A percentile compares a stretch with the other conserved stretches of the same genome.
Evolutionary conservation across 192 early-diverging fungal species (phyloP).

Genomic region (Coemansia sp.): DNA sequence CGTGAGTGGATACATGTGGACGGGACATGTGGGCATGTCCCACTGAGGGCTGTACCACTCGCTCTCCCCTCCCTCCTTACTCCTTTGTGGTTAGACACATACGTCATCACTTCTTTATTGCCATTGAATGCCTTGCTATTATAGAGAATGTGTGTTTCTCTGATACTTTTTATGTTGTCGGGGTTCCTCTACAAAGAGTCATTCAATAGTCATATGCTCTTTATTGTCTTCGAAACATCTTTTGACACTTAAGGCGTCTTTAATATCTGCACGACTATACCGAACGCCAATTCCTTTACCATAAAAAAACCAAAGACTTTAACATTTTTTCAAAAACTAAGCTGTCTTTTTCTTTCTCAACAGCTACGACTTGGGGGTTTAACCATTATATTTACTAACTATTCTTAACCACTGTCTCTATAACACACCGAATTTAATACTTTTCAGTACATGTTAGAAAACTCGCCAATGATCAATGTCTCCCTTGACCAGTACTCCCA

Average conservation of each 20-base stretch:
- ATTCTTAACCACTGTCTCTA: not conserved
- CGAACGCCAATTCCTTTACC: not conserved
- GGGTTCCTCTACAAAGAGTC: not conserved
- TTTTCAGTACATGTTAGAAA: not conserved
- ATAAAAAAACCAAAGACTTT: not conserved
- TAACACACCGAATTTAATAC: not conserved
- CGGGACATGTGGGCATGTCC: no score
- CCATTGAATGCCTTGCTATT: not conserved
- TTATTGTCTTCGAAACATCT: not conserved
- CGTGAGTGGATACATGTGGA: no score
- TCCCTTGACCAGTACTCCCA: constrained; percentile 11
- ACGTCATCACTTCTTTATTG: no score
- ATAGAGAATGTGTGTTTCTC: not conserved
- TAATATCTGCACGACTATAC: not conserved
- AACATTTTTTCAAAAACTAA: not conserved
- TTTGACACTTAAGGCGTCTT: not conserved
- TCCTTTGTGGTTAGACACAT: no score
- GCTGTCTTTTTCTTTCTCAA: not conserved
- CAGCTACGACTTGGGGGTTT: not conserved
- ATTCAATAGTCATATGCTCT: not conserved
- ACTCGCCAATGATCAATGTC: constrained; percentile 9
- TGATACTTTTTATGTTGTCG: not conserved
- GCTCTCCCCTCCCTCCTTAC: no score
- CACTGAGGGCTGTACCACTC: no score
- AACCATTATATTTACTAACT: not conserved